phyloP scores from a whole-genome alignment of 1,139 yeast genomes.

The Chernovozyma aurita region DNA sequence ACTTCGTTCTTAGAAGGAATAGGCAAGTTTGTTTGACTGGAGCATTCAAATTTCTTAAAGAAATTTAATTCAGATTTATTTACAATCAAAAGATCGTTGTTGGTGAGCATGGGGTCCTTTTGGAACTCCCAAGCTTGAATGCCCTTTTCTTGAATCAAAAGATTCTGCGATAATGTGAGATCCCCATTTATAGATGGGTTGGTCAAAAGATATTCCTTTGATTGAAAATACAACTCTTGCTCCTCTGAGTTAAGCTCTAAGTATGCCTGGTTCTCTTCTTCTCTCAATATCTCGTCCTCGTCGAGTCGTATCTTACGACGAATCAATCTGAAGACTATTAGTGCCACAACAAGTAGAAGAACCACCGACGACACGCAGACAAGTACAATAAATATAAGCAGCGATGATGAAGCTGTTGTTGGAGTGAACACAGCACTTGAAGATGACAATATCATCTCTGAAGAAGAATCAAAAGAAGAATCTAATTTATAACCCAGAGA shows the following conservation, averaged over 20 bases:
- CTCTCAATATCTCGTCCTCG: conserved; percentile 58
- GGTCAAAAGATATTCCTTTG: conserved; percentile 51
- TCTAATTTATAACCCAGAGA: too few relatives aligned
- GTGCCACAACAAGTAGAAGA: conserved; percentile 1
- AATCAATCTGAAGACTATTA: conserved; percentile 2
- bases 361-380: conserved; percentile 2
- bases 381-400: too few relatives aligned
- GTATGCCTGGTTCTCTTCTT: conserved; percentile 58
- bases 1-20: conserved; percentile 83
- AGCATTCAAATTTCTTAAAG: conserved; percentile 64
- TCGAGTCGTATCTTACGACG: conserved; percentile 12
- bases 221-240: conserved; percentile 74
- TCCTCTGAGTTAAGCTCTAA: conserved; percentile 64
- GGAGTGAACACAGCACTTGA: too few relatives aligned
- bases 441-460: too few relatives aligned
- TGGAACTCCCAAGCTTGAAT: conserved; percentile 90
- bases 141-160: conserved; percentile 85
- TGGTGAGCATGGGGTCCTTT: conserved; percentile 60
- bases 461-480: too few relatives aligned
- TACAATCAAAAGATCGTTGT: conserved; percentile 57
- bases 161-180: conserved; percentile 45
- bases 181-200: conserved; percentile 52
- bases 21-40: conserved; percentile 82
- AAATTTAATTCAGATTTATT: conserved; percentile 78
- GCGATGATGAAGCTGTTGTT: too few relatives aligned